Evolutionary conservation across 2,329 filamentous ascomycete species (phyloP).

Genomic region (Trichophyton simii): DNA sequence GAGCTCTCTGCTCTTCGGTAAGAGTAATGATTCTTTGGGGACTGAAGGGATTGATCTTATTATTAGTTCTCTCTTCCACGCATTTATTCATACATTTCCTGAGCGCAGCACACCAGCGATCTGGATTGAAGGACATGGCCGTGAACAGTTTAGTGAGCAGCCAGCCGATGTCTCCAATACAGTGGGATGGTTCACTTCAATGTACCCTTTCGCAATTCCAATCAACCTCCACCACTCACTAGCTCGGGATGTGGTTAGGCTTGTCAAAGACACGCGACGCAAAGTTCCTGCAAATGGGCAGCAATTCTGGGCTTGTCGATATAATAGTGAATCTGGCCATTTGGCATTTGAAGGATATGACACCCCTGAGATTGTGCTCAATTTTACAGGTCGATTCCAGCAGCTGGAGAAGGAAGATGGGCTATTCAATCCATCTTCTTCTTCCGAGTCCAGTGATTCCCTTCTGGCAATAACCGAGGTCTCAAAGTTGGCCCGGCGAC

Average conservation of each 20-base stretch:
- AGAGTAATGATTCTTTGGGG: conserved; percentile 21
- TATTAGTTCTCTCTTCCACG: conserved; percentile 27
- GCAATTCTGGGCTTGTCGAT: conserved; percentile 25
- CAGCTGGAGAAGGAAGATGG: conserved; percentile 34
- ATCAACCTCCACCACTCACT: conserved; percentile 13
- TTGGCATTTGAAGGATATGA: conserved; percentile 18
- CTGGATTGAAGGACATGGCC: conserved; percentile 39
- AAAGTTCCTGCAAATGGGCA: conserved; percentile 20
- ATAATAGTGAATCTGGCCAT: conserved; percentile 25
- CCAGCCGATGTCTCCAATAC: conserved; percentile 36
- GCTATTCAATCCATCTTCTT: conserved; percentile 26
- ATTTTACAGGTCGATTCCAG: conserved; percentile 26
- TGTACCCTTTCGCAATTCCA: conserved; percentile 31
- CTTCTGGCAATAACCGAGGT: conserved; percentile 22
- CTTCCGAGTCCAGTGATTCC: background rate
- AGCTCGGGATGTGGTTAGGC: conserved; percentile 20
- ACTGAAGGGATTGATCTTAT: conserved; percentile 28
- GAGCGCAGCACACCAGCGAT: conserved; percentile 32
- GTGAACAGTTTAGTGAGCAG: conserved; percentile 30
- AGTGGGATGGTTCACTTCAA: conserved; percentile 40
- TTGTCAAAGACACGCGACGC: conserved; percentile 28
- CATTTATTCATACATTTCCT: conserved; percentile 33
- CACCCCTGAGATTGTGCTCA: conserved; percentile 28
- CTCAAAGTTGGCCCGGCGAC: conserved; percentile 29
- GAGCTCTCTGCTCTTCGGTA: conserved; percentile 21